These are phyloP conservation scores for Tylopilus sp. DNA, from an alignment of 768 basidiomycete genomes.

Conservation along the genomic window DNA sequence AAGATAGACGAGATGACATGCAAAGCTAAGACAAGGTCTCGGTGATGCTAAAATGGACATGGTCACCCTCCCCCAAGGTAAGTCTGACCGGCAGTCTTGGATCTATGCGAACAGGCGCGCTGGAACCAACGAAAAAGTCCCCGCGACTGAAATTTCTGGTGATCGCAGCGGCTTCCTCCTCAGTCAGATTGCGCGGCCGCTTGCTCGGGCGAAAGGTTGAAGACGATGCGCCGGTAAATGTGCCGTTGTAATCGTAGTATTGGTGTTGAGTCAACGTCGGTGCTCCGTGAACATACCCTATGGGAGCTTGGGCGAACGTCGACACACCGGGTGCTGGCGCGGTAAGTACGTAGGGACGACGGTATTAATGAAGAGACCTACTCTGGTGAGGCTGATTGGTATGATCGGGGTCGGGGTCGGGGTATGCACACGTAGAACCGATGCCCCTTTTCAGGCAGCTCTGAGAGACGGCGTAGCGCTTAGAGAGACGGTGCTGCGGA, in stretches of 20 bases:
- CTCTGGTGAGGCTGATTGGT: conserved; percentile 33
- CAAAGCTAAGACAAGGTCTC: conserved; percentile 45
- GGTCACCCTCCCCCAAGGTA: conserved; percentile 78
- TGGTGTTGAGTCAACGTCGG: conserved; percentile 54
- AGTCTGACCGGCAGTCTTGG: conserved; percentile 76
- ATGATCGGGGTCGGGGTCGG: conserved; percentile 67
- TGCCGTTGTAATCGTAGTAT: conserved; percentile 76
- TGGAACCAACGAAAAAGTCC: conserved; percentile 78
- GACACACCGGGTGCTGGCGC: conserved; percentile 34
- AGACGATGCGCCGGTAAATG: conserved; percentile 65
- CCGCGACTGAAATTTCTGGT: conserved; percentile 78
- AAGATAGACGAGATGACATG: conserved; percentile 12
- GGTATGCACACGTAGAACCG: conserved; percentile 67
- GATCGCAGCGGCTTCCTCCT: conserved; percentile 81
- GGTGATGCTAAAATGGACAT: conserved; percentile 65
- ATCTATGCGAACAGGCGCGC: conserved; percentile 80
- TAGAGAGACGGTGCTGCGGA: conserved; percentile 7
- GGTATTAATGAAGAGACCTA: conserved; percentile 9
- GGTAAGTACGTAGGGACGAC: conserved; percentile 6
- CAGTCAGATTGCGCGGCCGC: conserved; percentile 74
- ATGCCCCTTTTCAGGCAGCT: conserved; percentile 81
- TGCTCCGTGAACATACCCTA: conserved; percentile 36
- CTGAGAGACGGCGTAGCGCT: conserved; percentile 33
- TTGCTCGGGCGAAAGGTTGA: conserved; percentile 80
- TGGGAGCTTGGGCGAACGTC: conserved; percentile 36